These are phyloP conservation scores for Pythium insidiosum DNA, from an alignment of 352 stramenopile species.

Conservation along the genomic window DNA sequence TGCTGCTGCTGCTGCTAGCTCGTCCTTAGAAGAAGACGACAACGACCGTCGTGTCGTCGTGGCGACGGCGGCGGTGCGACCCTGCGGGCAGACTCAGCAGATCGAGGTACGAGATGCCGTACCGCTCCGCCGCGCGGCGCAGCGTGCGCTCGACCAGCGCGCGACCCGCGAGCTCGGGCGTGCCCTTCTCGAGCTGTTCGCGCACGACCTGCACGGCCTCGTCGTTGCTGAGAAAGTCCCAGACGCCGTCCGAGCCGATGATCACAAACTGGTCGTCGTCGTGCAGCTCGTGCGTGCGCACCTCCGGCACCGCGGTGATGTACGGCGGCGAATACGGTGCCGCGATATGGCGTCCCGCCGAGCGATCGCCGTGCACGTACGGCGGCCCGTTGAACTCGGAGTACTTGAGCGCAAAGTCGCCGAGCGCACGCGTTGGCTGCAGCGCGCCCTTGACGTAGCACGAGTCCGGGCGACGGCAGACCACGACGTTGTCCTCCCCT, in stretches of 20 bases:
- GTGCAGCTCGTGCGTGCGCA: slow-evolving; percentile 45
- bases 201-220: slow-evolving; percentile 92
- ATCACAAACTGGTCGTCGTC: slow-evolving; percentile 94
- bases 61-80: slow-evolving; percentile 71
- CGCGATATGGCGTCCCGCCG: slow-evolving; percentile 79
- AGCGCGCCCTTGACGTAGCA: slow-evolving; percentile 93
- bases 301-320: slow-evolving; percentile 86
- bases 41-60: slow-evolving; percentile 91
- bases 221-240: slow-evolving; percentile 95
- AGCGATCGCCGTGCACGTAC: slow-evolving; percentile 76
- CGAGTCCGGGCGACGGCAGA: slow-evolving; percentile 84
- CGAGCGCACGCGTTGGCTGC: slow-evolving; percentile 86
- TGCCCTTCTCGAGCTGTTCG: slow-evolving; percentile 38
- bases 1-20: neutral
- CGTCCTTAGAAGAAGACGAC: slow-evolving; percentile 72
- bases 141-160: slow-evolving; percentile 76
- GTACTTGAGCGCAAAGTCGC: slow-evolving; percentile 92
- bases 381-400: slow-evolving; percentile 87
- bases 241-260: slow-evolving; percentile 95
- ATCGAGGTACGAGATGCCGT: slow-evolving; percentile 77
- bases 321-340: slow-evolving; percentile 90
- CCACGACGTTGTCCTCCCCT: slow-evolving; percentile 85
- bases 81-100: slow-evolving; percentile 77
- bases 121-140: slow-evolving; percentile 60
- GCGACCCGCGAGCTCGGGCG: slow-evolving; percentile 65